Base-by-base conservation (phyloP, 2,329 filamentous ascomycete species). In the Apiospora malaysiana region DNA sequence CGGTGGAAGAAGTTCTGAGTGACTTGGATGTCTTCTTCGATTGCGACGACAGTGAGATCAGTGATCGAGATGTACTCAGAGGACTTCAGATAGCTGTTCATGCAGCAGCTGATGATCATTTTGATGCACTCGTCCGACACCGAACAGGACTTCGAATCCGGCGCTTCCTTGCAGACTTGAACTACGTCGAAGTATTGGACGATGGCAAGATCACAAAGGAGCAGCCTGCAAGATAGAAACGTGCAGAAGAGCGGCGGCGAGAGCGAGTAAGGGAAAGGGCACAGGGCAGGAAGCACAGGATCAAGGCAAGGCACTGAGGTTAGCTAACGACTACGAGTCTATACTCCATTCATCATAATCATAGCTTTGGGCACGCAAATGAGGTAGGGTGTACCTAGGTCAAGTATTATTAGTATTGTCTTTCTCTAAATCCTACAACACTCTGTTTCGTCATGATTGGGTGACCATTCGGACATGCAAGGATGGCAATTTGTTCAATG, bases 81-180 rank as follows among this genome's bases (percentile, higher is more conserved):
- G 88, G 88, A 0, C 79, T 90, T 14, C 85, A 87, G 71, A 83
- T 90, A 49, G 87, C 87, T 6, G 84, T 86, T 42, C 85, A 85
- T 6, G 88, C 88, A 14, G 88, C 88, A 5, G 88, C 87, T 68
- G 85, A 90, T 70, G 84, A 87, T 70, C 79, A 84, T 46, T 83
- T 89, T 2, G 87, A 90, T 75, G 82, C 82, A 0, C 85, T 85
- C 77, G 85, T 90, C 69, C 80, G 83, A 40, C 79, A 84, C 27
- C 83, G 84, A 72, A 89, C 87, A 0, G 88, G 88, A 0, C 75
- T 88, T 32, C 81, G 85, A 18, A 83, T 90, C 65, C 83, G 88
- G 45, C 84, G 83, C 8, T 88, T 90, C 72, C 77, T 90, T 21
- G 86, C 86, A 4, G 87, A 89, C 74, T 75, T 90, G 47, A 85